Conservation (phyloP, 164 flowering plant genomes). For the Paratinospora sagittata region DNA sequence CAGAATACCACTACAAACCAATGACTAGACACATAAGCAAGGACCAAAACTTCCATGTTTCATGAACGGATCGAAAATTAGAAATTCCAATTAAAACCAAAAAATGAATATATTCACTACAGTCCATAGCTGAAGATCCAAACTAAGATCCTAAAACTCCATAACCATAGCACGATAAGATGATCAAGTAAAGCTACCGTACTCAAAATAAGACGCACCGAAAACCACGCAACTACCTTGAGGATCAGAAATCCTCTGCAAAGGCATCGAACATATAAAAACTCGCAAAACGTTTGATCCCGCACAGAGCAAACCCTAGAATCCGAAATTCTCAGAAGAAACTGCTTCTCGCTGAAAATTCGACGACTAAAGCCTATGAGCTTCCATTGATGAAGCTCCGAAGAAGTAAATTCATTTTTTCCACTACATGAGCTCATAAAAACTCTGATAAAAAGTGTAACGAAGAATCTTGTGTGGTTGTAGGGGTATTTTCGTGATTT, state of each 20-base stretch:
- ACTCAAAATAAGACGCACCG: background rate
- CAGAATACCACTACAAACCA: background rate
- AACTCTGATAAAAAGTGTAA: background rate
- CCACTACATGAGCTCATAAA: background rate
- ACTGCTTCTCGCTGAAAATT: background rate
- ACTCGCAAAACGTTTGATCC: background rate
- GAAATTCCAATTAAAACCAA: too few species aligned
- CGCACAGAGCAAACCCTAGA: constrained; percentile 5
- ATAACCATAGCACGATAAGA: background rate
- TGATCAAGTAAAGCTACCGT: background rate
- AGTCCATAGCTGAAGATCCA: background rate
- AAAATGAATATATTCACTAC: too few species aligned
- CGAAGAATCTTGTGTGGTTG: background rate
- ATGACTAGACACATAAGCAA: background rate
- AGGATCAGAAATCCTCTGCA: background rate
- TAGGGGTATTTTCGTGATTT: constrained; percentile 2
- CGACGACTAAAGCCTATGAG: background rate
- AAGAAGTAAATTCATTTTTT: background rate
- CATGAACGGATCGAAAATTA: too few species aligned
- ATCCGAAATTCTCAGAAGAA: background rate
- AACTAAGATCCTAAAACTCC: background rate
- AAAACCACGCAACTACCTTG: background rate
- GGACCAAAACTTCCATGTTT: background rate
- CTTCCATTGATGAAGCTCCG: background rate
- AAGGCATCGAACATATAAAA: background rate